Evolutionary conservation across 2,329 filamentous ascomycete species (phyloP).

Genomic region (Clonostachys chloroleuca): DNA sequence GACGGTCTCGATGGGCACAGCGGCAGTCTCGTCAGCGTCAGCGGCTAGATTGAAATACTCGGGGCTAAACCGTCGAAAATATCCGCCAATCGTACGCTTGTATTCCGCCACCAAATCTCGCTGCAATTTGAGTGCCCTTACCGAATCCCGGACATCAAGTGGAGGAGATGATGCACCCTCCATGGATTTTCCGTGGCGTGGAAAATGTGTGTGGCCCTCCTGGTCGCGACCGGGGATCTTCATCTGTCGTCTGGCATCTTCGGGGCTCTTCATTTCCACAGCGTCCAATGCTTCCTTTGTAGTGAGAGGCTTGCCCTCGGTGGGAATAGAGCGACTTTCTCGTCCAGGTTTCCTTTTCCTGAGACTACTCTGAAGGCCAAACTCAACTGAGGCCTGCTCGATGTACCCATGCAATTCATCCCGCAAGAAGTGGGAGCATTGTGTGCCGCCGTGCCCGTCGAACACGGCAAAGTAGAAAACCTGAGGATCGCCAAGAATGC

Average conservation of each 20-base stretch:
- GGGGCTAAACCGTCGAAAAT: conserved; percentile 87
- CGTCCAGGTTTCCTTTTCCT: conserved; percentile 32
- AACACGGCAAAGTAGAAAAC: conserved; percentile 98
- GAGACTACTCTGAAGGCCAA: conserved; percentile 75
- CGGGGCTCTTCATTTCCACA: conserved; percentile 44
- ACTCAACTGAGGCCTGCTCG: conserved; percentile 72
- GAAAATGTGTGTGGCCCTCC: conserved; percentile 10
- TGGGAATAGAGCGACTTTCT: conserved; percentile 12
- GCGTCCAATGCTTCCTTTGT: conserved; percentile 18
- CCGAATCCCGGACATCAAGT: conserved; percentile 45
- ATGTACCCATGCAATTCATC: conserved; percentile 86
- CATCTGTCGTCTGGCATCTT: conserved; percentile 34
- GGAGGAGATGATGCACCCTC: conserved; percentile 37
- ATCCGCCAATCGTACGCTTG: conserved; percentile 83
- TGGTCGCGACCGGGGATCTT: conserved; percentile 22
- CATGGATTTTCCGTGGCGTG: conserved; percentile 28
- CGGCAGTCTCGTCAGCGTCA: conserved; percentile 18
- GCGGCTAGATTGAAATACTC: conserved; percentile 58
- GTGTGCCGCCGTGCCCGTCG: conserved; percentile 87
- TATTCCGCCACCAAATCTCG: conserved; percentile 70
- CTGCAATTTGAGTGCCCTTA: conserved; percentile 66
- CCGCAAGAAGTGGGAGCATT: conserved; percentile 82
- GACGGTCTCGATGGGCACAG: conserved; percentile 68
- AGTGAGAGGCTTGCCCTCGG: conserved; percentile 12
- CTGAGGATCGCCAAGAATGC: conserved; percentile 83